These are phyloP conservation scores for Arthroderma sp. DNA, from an alignment of 2,329 filamentous ascomycete genomes.

Conservation along the genomic window DNA sequence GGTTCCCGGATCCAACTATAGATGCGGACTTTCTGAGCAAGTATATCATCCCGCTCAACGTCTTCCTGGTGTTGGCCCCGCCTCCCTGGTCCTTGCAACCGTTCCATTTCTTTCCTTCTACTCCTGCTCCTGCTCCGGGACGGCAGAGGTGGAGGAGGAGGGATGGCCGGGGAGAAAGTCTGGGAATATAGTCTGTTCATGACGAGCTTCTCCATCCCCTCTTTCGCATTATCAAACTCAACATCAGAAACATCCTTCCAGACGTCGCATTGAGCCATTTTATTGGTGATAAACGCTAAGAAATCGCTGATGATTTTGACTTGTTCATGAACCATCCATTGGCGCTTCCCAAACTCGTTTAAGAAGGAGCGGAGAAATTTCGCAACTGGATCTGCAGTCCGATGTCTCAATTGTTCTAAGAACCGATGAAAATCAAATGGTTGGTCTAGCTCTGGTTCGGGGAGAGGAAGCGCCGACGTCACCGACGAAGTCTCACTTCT, in stretches of 20 bases:
- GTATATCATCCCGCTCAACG: slow-evolving; percentile 88
- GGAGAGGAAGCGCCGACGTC: slow-evolving; percentile 41
- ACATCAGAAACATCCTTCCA: slow-evolving; percentile 93
- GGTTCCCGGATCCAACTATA: slow-evolving; percentile 91
- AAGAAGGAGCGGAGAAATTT: slow-evolving; percentile 91
- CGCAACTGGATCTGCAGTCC: slow-evolving; percentile 94
- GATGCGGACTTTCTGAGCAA: slow-evolving; percentile 91
- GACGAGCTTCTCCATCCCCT: slow-evolving; percentile 98
- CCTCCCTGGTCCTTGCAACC: slow-evolving; percentile 63
- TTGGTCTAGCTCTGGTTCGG: slow-evolving; percentile 68
- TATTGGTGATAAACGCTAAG: slow-evolving; percentile 88
- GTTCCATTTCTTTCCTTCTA: slow-evolving; percentile 54
- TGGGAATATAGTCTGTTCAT: slow-evolving; percentile 96
- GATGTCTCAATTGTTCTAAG: slow-evolving; percentile 85
- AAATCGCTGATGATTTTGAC: slow-evolving; percentile 98
- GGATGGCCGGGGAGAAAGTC: slow-evolving; percentile 90
- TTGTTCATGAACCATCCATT: slow-evolving; percentile 99
- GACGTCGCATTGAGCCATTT: slow-evolving; percentile 94
- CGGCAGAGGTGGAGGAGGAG: slow-evolving; percentile 55
- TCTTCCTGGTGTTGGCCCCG: slow-evolving; percentile 95
- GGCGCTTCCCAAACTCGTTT: slow-evolving; percentile 86
- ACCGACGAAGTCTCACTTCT: slow-evolving; percentile 17
- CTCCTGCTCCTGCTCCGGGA: slow-evolving; percentile 46
- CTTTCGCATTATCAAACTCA: slow-evolving; percentile 94
- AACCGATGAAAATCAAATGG: slow-evolving; percentile 98